Evolutionary conservation across 139 green algal species (phyloP).

Genomic region (Ettlia oleoabundans): DNA sequence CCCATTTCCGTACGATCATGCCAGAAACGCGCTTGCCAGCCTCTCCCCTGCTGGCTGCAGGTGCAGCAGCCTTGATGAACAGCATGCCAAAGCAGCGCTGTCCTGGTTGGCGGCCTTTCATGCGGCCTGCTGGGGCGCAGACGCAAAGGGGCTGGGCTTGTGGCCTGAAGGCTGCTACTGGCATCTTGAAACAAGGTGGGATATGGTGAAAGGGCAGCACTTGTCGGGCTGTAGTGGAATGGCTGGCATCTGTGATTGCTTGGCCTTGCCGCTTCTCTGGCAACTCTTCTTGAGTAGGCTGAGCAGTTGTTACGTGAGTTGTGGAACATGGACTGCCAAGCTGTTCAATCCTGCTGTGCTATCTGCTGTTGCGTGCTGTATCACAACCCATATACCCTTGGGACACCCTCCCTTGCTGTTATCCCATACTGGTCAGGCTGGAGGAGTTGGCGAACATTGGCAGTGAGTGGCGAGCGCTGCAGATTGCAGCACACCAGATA

Average conservation of each 20-base stretch:
- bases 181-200: slow-evolving; percentile 56
- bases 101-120: slow-evolving; percentile 57
- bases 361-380: neutral
- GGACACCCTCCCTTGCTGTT: too few relatives aligned
- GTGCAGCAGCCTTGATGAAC: slow-evolving; percentile 25
- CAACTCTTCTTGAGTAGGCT: neutral
- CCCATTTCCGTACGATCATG: too few relatives aligned
- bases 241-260: neutral
- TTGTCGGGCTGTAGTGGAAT: neutral
- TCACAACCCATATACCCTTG: too few relatives aligned
- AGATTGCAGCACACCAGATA: slow-evolving; percentile 40
- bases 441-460: slow-evolving; percentile 54
- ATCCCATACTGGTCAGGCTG: slow-evolving; percentile 12
- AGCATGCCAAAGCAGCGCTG: slow-evolving; percentile 39
- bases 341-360: neutral
- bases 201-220: too few relatives aligned
- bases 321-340: too few relatives aligned
- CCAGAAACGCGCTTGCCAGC: too few relatives aligned
- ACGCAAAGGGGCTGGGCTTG: slow-evolving; percentile 15
- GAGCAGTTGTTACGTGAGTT: too few relatives aligned
- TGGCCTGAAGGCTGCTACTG: slow-evolving; percentile 51
- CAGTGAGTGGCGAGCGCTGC: slow-evolving; percentile 44
- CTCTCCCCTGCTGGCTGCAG: too few relatives aligned
- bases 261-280: neutral
- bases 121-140: slow-evolving; percentile 44